phyloP scores from a whole-genome alignment of 192 early-diverging fungal species.

The Backusella mclennaniae region DNA sequence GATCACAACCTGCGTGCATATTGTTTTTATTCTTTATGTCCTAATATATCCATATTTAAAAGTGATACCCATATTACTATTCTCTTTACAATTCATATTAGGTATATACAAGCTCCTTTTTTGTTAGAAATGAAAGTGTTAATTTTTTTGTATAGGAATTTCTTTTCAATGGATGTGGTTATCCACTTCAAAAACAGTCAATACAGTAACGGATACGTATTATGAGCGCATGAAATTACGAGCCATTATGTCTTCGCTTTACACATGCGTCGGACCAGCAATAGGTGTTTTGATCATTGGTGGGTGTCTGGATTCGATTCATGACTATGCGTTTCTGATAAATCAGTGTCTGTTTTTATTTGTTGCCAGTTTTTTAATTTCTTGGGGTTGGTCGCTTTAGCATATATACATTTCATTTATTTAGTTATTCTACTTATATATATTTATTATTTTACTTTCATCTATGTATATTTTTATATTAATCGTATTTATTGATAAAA shows the following conservation, averaged over 20 bases:
- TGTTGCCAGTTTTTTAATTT: background rate
- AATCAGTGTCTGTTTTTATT: background rate
- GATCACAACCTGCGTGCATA: background rate
- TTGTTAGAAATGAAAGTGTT: background rate
- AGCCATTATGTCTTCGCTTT: background rate
- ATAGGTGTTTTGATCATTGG: background rate
- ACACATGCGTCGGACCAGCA: background rate
- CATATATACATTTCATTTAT: background rate
- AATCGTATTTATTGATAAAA: background rate
- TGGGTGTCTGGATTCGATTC: background rate
- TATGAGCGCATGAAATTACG: background rate
- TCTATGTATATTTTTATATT: background rate
- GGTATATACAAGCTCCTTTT: background rate
- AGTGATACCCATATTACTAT: background rate
- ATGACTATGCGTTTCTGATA: background rate
- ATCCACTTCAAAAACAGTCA: background rate
- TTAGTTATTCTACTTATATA: background rate
- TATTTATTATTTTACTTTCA: background rate
- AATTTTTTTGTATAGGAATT: background rate
- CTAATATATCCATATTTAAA: background rate
- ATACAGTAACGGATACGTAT: background rate
- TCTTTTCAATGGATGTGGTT: slow-evolving; percentile 1
- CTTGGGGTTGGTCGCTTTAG: background rate
- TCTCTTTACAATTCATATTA: background rate
- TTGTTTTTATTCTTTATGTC: background rate